Conservation (phyloP, 1,284 basidiomycete species). For the Ceratobasidium sp. region DNA sequence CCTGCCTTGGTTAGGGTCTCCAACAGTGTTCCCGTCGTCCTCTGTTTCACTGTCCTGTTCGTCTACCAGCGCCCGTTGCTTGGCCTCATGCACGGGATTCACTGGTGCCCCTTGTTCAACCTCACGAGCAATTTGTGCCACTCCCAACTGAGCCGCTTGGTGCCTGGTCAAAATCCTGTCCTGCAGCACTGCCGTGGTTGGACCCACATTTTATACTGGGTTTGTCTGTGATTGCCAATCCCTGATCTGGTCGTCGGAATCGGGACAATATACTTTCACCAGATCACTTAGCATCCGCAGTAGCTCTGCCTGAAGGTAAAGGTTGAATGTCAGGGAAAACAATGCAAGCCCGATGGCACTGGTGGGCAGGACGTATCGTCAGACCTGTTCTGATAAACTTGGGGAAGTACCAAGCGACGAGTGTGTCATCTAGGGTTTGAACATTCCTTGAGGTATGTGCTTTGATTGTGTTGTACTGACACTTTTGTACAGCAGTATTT, state of each 20-base stretch:
- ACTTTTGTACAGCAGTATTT: too few relatives aligned
- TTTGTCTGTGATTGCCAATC: neutral
- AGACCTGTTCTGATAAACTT: too few relatives aligned
- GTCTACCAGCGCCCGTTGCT: neutral
- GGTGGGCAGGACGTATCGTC: too few relatives aligned
- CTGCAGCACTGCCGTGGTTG: neutral
- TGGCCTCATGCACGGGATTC: too few relatives aligned
- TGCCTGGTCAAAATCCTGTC: neutral
- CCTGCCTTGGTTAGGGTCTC: neutral
- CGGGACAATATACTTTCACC: constrained; percentile 13
- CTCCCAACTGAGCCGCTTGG: neutral
- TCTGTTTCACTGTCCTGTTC: neutral
- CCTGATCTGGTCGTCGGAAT: neutral
- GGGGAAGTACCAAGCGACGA: too few relatives aligned
- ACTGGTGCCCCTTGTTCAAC: too few relatives aligned
- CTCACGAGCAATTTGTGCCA: too few relatives aligned
- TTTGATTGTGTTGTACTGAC: too few relatives aligned
- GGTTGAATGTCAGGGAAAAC: too few relatives aligned
- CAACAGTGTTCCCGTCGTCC: neutral
- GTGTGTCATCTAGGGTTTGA: too few relatives aligned
- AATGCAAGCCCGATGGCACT: too few relatives aligned
- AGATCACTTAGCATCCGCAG: neutral
- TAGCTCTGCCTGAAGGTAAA: neutral
- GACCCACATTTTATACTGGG: neutral
- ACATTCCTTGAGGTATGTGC: too few relatives aligned